Base-by-base conservation (phyloP, 1,284 basidiomycete genomes). In the Trametes sp. region DNA sequence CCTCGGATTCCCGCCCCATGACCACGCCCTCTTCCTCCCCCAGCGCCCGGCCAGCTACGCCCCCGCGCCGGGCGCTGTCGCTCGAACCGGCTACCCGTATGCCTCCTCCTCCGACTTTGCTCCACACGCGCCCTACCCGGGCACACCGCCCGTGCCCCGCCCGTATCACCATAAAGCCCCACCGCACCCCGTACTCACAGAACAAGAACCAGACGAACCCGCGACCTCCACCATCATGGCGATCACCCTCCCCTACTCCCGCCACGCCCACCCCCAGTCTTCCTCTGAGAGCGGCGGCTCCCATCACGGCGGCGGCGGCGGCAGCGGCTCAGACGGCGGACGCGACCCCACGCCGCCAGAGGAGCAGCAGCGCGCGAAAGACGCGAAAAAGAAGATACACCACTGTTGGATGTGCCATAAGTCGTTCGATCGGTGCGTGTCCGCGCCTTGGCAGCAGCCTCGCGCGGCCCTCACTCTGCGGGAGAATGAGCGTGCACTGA, bases 401-500 rank as follows among this genome's bases (percentile, higher is more conserved):
- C 83, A 78, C 21, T 92, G 90, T 69, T 85, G 85, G 74, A 91
- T 92, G 89, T 92, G 90, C 78, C 87, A 92, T 78, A 92, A 92
- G 78, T 86, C 87, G 59, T 92, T 92, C 69, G 90, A 92, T 78
- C 83, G 90, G 74, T 74, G 65, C 65, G 64, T 68, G 54, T n/a
- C n/a, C n/a, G n/a, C n/a, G n/a, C n/a, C n/a, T n/a, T n/a, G n/a
- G n/a, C n/a, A n/a, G 61, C 36, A 36, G 9, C 33, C 61, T 35
- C 54, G 38, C 57, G 29, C 21, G 42, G n/a, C 33, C 29, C 59
- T 42, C 54, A 26, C 56, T 24, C 53, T 33, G 49, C 31, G 21
- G 35, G 21, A 26, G 48, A 61, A 23, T 21, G 16, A n/a, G 16
- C 44, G 52, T 65, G 60, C 57, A 68, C 51, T 13, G n/a, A 57